phyloP scores from a whole-genome alignment of 768 basidiomycete genomes.

The Mycena amicta region DNA sequence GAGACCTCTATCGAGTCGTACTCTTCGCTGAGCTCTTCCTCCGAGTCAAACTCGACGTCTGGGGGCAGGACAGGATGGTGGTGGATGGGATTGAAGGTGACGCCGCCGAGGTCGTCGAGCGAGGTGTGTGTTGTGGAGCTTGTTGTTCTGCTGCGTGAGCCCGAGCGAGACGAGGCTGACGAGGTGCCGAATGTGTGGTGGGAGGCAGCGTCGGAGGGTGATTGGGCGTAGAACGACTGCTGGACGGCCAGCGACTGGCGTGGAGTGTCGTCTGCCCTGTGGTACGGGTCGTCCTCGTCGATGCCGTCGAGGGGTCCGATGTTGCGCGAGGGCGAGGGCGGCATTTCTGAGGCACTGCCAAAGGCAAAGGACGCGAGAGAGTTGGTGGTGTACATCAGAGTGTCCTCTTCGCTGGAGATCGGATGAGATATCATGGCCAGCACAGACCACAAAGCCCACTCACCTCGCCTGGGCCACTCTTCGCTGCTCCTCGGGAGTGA shows the following conservation, averaged over 20 bases:
- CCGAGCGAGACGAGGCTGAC: constrained; percentile 43
- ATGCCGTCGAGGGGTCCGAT: constrained; percentile 42
- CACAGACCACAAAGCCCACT: no score
- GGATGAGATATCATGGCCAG: neutral
- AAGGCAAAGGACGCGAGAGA: constrained; percentile 51
- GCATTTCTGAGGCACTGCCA: constrained; percentile 40
- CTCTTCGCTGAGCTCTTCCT: constrained; percentile 19
- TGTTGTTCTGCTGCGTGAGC: constrained; percentile 38
- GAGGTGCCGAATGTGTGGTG: constrained; percentile 50
- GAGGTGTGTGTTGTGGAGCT: constrained; percentile 31
- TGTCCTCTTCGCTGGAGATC: neutral
- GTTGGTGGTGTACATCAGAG: constrained; percentile 46
- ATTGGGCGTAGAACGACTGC: constrained; percentile 17
- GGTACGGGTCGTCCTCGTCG: constrained; percentile 37
- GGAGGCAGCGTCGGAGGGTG: constrained; percentile 45
- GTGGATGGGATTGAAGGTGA: constrained; percentile 18
- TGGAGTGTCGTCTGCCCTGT: constrained; percentile 49
- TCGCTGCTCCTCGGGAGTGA: constrained; percentile 15
- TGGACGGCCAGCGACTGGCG: constrained; percentile 49
- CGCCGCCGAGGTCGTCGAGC: constrained; percentile 26
- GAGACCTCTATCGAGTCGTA: constrained; percentile 20
- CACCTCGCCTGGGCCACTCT: constrained; percentile 3
- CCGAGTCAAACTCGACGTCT: constrained; percentile 22
- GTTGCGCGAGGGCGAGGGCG: constrained; percentile 30
- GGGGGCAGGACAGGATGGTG: constrained; percentile 10